Evolutionary conservation across 768 basidiomycete species (phyloP).

Genomic region (Imleria badia): DNA sequence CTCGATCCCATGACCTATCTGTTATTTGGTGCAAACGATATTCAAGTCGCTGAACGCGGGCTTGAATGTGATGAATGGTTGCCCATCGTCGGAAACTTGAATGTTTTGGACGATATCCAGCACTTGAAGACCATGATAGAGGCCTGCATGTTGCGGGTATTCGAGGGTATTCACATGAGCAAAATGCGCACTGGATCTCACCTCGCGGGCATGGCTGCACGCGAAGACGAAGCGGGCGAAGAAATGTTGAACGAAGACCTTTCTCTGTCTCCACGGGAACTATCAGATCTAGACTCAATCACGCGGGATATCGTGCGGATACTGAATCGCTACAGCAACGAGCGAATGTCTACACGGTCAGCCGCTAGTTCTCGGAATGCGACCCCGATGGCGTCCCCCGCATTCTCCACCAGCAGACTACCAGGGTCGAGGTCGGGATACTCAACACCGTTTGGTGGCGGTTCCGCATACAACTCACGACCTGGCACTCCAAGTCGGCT

Average conservation of each 20-base stretch:
- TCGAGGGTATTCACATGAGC: slow-evolving; percentile 71
- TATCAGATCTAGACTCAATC: slow-evolving; percentile 72
- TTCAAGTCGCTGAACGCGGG: slow-evolving; percentile 67
- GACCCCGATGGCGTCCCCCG: slow-evolving; percentile 60
- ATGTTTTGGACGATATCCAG: slow-evolving; percentile 80
- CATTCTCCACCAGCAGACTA: slow-evolving; percentile 37
- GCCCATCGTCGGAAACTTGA: slow-evolving; percentile 71
- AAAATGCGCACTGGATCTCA: slow-evolving; percentile 26
- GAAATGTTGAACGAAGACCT: slow-evolving; percentile 43
- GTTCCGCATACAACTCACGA: slow-evolving; percentile 51
- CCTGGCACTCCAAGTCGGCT: slow-evolving; percentile 65
- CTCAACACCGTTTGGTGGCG: slow-evolving; percentile 51
- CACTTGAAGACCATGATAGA: slow-evolving; percentile 79
- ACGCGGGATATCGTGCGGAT: slow-evolving; percentile 74
- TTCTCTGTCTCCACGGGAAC: slow-evolving; percentile 64
- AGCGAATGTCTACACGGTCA: slow-evolving; percentile 57
- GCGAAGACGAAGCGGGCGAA: slow-evolving; percentile 58
- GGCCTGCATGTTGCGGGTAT: slow-evolving; percentile 83
- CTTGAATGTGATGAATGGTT: slow-evolving; percentile 91
- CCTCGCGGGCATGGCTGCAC: slow-evolving; percentile 35
- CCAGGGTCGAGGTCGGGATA: slow-evolving; percentile 55
- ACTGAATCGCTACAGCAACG: slow-evolving; percentile 68
- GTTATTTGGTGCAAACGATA: slow-evolving; percentile 84
- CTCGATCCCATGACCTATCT: slow-evolving; percentile 88
- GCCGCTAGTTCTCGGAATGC: slow-evolving; percentile 62